Evolutionary conservation across 306 rosid species (phyloP), one percentile per base, ranked within the genome.

Genomic region (Elaeagnus macrophylla): DNA sequence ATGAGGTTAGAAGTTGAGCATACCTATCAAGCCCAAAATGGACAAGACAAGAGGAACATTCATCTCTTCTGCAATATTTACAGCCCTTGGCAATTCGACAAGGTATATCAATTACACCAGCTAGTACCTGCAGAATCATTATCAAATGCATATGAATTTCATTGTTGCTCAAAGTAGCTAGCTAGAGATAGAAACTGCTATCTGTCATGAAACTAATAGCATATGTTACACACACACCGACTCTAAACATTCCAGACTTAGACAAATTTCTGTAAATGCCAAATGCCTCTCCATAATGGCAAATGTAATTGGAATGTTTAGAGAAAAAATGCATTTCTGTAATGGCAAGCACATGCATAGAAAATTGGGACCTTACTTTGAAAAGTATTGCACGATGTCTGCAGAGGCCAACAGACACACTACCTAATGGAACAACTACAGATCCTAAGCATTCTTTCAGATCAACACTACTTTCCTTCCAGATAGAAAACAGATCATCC

Each of bases 51-150:
- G 99, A 88, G 70, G 96, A 72, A 53, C 95, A 86, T 77, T 93
- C 88, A 59, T 77, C 83, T 72, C 89, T 69, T 51, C 70, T 73
- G 72, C 99, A 93, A 72, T 84, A 82, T 75, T 84, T 88, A 77
- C 99, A 93, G 54, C 99, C 99, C 79, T 76, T 93, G 56, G 96
- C 96, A 71, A 93, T 84, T 71, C 99, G 96, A 75, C 99, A 93
- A 0, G 99, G 96, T 60, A 93, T 65, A 59, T 83, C 81, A 54
- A 93, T 87, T 59, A 79, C 63, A 19, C 87, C 96, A 41, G 99
- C 95, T 66, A 93, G 84, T 35, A 88, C 95, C 99, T 93, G 79
- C 75, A 76, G 59, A 74, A 25, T 35, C 54, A 48, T 42, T 9
- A 39, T 45, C 32, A 25, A 25, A 25, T 3, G n/a, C 4, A 49